These are phyloP conservation scores for Protomyces macrosporus DNA, from an alignment of 1,139 yeast genomes.

Conservation along the genomic window DNA sequence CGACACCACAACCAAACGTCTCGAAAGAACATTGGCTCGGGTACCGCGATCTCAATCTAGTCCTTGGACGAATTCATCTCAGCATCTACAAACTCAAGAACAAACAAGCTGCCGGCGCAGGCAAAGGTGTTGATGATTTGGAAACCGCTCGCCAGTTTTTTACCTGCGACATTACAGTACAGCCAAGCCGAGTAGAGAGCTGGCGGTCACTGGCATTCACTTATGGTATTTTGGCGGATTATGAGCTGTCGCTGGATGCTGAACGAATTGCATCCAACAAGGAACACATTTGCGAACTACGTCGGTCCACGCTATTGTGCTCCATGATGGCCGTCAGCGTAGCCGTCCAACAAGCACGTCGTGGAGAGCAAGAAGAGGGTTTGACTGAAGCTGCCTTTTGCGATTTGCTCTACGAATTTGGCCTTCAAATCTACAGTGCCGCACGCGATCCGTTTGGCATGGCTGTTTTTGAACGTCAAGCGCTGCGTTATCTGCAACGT, in stretches of 20 bases:
- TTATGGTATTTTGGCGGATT: slow-evolving; percentile 73
- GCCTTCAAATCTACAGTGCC: slow-evolving; percentile 59
- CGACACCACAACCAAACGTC: neutral
- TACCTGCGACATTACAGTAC: slow-evolving; percentile 60
- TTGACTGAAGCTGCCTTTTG: slow-evolving; percentile 35
- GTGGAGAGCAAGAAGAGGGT: slow-evolving; percentile 10
- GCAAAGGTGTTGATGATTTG: slow-evolving; percentile 5
- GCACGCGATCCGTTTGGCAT: slow-evolving; percentile 56
- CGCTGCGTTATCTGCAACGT: neutral
- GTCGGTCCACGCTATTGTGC: slow-evolving; percentile 61
- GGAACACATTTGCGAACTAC: slow-evolving; percentile 49
- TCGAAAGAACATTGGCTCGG: slow-evolving; percentile 36
- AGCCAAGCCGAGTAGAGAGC: slow-evolving; percentile 66
- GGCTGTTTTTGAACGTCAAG: slow-evolving; percentile 28
- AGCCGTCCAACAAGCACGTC: slow-evolving; percentile 37
- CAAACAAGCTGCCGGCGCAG: slow-evolving; percentile 20
- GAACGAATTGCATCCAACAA: slow-evolving; percentile 69
- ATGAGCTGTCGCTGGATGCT: slow-evolving; percentile 84
- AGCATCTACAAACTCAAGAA: slow-evolving; percentile 62
- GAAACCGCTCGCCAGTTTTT: slow-evolving; percentile 57
- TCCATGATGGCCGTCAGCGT: slow-evolving; percentile 70
- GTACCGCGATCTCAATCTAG: slow-evolving; percentile 61
- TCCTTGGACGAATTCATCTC: slow-evolving; percentile 65
- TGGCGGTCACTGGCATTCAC: slow-evolving; percentile 85
- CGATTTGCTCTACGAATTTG: slow-evolving; percentile 55